A percentile compares a stretch with the other conserved stretches of the same genome.
These are phyloP conservation scores for Mycena rebaudengoi DNA, from an alignment of 768 basidiomycete species.

Conservation along the genomic window DNA sequence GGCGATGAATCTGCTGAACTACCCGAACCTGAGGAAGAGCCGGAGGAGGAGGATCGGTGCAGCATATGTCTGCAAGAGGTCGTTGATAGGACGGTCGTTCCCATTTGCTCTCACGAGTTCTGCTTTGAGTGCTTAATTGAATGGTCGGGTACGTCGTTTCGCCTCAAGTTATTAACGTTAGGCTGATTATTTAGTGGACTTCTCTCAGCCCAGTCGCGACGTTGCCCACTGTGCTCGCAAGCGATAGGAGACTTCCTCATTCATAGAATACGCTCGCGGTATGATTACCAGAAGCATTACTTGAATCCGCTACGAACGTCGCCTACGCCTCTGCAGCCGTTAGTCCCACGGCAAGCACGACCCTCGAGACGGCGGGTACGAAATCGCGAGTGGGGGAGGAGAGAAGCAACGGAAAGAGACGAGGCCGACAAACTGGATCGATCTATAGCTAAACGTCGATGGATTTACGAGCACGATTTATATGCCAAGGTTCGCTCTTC, in stretches of 20 bases:
- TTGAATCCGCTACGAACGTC: constrained; percentile 70
- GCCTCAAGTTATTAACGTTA: neutral
- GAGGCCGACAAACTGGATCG: constrained; percentile 77
- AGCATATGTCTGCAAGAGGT: constrained; percentile 87
- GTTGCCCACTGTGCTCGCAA: constrained; percentile 81
- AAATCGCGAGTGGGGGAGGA: constrained; percentile 65
- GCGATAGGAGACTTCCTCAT: constrained; percentile 78
- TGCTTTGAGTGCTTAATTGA: constrained; percentile 91
- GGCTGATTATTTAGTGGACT: neutral
- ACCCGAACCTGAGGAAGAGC: constrained; percentile 3
- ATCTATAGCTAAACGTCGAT: constrained; percentile 75
- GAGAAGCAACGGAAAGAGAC: constrained; percentile 57
- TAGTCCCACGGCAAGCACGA: constrained; percentile 35
- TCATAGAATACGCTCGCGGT: constrained; percentile 78
- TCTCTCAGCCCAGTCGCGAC: constrained; percentile 72
- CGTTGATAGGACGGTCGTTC: constrained; percentile 81
- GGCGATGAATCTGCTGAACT: neutral
- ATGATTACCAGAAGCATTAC: constrained; percentile 85
- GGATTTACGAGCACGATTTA: constrained; percentile 82
- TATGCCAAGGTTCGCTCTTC: constrained; percentile 79
- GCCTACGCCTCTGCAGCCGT: constrained; percentile 46
- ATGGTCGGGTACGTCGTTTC: constrained; percentile 77
- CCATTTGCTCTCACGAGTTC: constrained; percentile 90
- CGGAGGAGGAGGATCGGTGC: constrained; percentile 67
- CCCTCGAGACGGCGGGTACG: constrained; percentile 45